Percentiles rank a stretch among this genome's conserved stretches.
Conservation (phyloP, 1,284 basidiomycete species). For the Marasmius sp. region DNA sequence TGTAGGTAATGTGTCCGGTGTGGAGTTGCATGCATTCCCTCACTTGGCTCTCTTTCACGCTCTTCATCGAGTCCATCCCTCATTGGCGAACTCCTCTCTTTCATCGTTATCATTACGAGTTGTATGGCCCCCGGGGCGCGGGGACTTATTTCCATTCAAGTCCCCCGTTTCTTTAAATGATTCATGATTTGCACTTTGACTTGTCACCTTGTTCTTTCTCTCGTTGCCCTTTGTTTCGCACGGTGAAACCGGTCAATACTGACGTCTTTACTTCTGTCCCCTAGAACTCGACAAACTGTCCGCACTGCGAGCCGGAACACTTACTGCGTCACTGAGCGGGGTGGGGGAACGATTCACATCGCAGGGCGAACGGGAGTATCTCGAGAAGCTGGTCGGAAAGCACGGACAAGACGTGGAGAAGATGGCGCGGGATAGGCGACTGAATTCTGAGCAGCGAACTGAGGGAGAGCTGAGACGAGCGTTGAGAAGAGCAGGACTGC, state of each 20-base stretch:
- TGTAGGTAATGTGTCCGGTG: background rate
- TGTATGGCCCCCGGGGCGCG: background rate
- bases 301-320: conserved; percentile 16
- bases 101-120: background rate
- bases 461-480: conserved; percentile 76
- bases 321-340: conserved; percentile 39
- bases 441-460: conserved; percentile 88
- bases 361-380: conserved; percentile 66
- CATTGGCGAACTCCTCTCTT: background rate
- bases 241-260: conserved; percentile 3
- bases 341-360: conserved; percentile 67
- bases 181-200: background rate
- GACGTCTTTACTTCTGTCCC: conserved; percentile 1
- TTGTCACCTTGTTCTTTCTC: background rate
- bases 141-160: background rate
- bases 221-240: conserved; percentile 1
- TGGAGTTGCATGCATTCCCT: background rate
- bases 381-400: conserved; percentile 66
- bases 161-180: background rate
- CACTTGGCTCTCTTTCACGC: background rate
- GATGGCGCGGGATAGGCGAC: conserved; percentile 80
- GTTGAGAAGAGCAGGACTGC: conserved; percentile 50
- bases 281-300: conserved; percentile 35
- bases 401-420: conserved; percentile 73
- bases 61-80: background rate